Base-by-base conservation (phyloP, 1,284 basidiomycete species). In the Gastroboletus turbinatus region DNA sequence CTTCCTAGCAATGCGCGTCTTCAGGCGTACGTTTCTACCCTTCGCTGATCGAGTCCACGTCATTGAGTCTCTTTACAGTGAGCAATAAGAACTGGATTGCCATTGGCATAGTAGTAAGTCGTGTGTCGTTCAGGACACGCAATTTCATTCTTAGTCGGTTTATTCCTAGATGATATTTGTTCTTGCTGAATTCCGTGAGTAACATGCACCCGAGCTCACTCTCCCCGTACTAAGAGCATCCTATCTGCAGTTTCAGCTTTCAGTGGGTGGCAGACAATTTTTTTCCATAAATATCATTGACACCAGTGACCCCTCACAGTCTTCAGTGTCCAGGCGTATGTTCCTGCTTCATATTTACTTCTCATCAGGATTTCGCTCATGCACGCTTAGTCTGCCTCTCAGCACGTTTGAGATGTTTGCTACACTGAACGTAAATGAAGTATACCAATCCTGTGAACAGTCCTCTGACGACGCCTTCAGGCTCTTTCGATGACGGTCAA, bases 401-500 rank as follows among this genome's bases (percentile, higher is more conserved):
- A 30, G 63, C 21, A 80, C 78, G 0, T 82, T 76, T 58, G 59
- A 16, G 0, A 59, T 82, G 46, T 73, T 84, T 4, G 57, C 50
- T 13, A 45, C 7, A 2, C 42, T 55, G 11, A 53, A 76, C 72
- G 66, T 67, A 47, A 55, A 38, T 39, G n/a, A 38, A 35, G 21
- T 14, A 1, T 32, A 23, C 10, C 17, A 29, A 10, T 23, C 33
- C 19, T 35, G 14, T 23, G n/a, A 27, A 10, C 21, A n/a, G 23
- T 38, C 6, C 16, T n/a, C 53, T 63, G 42, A 69, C 32, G 4
- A 21, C 10, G 1, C 10, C 14, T 40, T 16, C 35, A 68, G 67
- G 60, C 63, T 6, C 70, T 85, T 14, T 82, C 83, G 0, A 79
- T 82, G 60, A 58, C 76, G 33, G 75, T 85, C 52, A 87, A 85